These are phyloP conservation scores for Musa beccarii DNA, from an alignment of 176 grass and related monocot genomes.

Conservation along the genomic window DNA sequence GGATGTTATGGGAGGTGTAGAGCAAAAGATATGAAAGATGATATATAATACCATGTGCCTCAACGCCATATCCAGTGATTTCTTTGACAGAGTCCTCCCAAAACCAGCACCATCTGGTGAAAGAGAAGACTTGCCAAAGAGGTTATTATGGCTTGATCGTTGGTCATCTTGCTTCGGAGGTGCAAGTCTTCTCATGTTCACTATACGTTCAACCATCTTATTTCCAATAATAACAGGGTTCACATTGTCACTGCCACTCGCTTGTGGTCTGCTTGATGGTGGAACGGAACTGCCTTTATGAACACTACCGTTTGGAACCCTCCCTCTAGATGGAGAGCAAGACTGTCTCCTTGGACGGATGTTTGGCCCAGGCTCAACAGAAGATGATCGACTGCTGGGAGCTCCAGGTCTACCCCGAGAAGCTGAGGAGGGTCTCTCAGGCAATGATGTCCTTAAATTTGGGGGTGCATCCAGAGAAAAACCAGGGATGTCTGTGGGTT, in stretches of 20 bases:
- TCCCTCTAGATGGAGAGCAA: constrained; percentile 91
- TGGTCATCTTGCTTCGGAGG: constrained; percentile 84
- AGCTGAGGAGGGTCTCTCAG: constrained; percentile 73
- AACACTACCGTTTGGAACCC: constrained; percentile 44
- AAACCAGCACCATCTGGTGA: constrained; percentile 82
- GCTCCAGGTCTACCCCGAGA: constrained; percentile 82
- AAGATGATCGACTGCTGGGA: constrained; percentile 76
- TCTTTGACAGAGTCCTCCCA: constrained; percentile 77
- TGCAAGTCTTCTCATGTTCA: constrained; percentile 90
- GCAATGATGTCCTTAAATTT: constrained; percentile 83
- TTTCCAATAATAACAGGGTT: constrained; percentile 86
- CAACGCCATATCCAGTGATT: constrained; percentile 96
- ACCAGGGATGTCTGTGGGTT: constrained; percentile 90
- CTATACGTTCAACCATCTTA: constrained; percentile 98
- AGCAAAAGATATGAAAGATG: neutral
- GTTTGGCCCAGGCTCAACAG: constrained; percentile 67
- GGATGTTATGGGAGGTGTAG: neutral
- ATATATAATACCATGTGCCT: constrained; percentile 71
- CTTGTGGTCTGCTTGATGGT: constrained; percentile 57
- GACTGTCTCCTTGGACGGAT: constrained; percentile 70
- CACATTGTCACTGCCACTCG: constrained; percentile 42
- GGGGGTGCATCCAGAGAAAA: constrained; percentile 73
- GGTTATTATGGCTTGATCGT: constrained; percentile 40
- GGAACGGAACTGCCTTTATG: constrained; percentile 53
- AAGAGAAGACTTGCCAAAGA: constrained; percentile 54